Evolutionary conservation across 1,284 basidiomycete species (phyloP), one percentile per base, ranked within the genome.

Genomic region (Sporisorium iseilematis-ciliati): DNA sequence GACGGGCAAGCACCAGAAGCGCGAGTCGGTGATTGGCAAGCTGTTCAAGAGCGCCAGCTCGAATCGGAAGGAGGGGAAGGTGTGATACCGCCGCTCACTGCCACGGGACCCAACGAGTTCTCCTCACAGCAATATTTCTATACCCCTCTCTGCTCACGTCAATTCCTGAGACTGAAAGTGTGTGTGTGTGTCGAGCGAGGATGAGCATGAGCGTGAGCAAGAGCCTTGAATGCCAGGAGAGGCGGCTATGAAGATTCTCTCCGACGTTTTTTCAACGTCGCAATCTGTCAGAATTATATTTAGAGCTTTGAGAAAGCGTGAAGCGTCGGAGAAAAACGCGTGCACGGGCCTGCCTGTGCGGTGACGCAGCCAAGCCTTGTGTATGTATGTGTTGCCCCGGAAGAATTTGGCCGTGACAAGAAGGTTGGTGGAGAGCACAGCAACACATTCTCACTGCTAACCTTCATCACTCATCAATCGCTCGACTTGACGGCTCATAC

Each of bases 21-120:
- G 72, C 29, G 66, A 69, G 14, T 75, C 72, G 21, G 66, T 75
- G 25, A 63, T 75, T 52, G 66, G 66, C 63, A 75, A 75, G 58
- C 41, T 75, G 12, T 70, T 75, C 66, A 74, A 65, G 26, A 52
- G 65, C 16, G 25, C 40, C 38, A 52, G 46, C 31, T 50, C 55
- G 18, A 63, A 38, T 42, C 60, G 65, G 3, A 73, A 73, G 48
- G 64, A 73, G 40, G 70, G 54, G 46, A 71, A 65, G 48, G 68
- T 61, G 31, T 71, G 21, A 57, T 7, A 4, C 14, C 43, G 43
- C 43, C 29, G n/a, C 20, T 43, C 21, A 18, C 4, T 21, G 45
- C 16, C 7, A n/a, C n/a, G 29, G 16, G 7, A 48, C 8, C 29
- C 20, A n/a, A n/a, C 12, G 29, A 29, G 21, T 11, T 20, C 18